phyloP scores from a whole-genome alignment of 108 stramenopile genomes.

The Cyclotella sp. region DNA sequence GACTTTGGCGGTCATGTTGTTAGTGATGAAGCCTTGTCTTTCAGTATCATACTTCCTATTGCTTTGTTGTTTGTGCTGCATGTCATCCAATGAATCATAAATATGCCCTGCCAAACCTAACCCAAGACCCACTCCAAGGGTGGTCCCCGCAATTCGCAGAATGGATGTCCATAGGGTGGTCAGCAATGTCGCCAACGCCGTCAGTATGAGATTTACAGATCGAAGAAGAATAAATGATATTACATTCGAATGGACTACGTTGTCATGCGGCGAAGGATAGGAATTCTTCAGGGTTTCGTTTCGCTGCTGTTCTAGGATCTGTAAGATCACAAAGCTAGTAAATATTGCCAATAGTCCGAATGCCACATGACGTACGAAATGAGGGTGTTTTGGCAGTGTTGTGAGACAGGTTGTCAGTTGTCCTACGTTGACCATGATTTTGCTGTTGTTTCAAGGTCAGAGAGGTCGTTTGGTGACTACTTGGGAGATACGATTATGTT shows the following conservation, averaged over 20 bases:
- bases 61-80: conserved; percentile 11
- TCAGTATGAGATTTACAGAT: background rate
- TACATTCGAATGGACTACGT: background rate
- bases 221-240: background rate
- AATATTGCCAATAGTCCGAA: conserved; percentile 7
- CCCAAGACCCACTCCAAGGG: conserved; percentile 76
- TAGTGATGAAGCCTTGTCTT: background rate
- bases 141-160: conserved; percentile 50
- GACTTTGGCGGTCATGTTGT: conserved; percentile 2
- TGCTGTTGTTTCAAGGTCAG: background rate
- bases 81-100: conserved; percentile 60
- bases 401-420: background rate
- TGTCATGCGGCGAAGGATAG: background rate
- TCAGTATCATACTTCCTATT: background rate
- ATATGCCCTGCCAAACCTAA: conserved; percentile 78
- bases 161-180: conserved; percentile 5
- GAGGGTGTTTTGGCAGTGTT: background rate
- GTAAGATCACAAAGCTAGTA: background rate
- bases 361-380: conserved; percentile 9
- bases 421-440: conserved; percentile 15
- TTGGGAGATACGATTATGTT: too few relatives aligned
- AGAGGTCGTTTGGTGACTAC: too few relatives aligned
- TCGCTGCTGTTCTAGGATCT: background rate
- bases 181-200: background rate
- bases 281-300: background rate